Evolutionary conservation across 2,329 filamentous ascomycete genomes (phyloP).

Genomic region (Myriosclerotinia curreyana): DNA sequence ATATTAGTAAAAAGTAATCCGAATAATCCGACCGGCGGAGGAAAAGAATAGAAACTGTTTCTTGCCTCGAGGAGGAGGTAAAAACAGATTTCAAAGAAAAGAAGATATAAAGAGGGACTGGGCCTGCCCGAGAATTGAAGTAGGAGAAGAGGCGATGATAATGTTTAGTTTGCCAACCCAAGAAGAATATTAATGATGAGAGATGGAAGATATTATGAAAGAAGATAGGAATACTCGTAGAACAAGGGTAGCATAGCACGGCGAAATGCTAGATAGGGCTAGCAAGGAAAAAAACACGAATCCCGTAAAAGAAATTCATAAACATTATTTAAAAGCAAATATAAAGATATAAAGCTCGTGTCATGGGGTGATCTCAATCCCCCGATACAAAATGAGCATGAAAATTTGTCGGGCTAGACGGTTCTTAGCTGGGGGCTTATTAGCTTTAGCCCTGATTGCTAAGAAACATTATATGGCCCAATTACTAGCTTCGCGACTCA

Average conservation of each 20-base stretch:
- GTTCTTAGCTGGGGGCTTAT: not conserved
- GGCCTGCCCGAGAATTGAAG: conserved; percentile 33
- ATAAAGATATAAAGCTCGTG: not conserved
- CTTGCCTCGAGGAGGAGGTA: conserved; percentile 14
- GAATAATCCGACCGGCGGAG: conserved; percentile 34
- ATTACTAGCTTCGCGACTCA: not conserved
- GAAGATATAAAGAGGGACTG: conserved; percentile 30
- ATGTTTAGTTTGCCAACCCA: conserved; percentile 31
- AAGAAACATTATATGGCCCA: not conserved
- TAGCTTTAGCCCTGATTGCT: not conserved
- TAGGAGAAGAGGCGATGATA: conserved; percentile 27
- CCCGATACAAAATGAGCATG: conserved; percentile 5
- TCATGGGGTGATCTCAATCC: conserved; percentile 8
- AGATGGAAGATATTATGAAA: conserved; percentile 9
- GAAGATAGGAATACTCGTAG: conserved; percentile 27
- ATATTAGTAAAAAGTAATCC: conserved; percentile 22
- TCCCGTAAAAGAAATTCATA: conserved; percentile 8
- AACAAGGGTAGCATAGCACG: conserved; percentile 17
- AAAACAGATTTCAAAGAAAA: conserved; percentile 19
- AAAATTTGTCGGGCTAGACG: conserved; percentile 18
- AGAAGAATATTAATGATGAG: conserved; percentile 23
- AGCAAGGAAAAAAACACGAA: conserved; percentile 22
- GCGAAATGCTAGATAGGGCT: conserved; percentile 20
- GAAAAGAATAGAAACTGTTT: conserved; percentile 28
- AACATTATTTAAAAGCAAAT: not conserved